phyloP scores from a whole-genome alignment of 352 stramenopile species.

The Lagenidium giganteum region DNA sequence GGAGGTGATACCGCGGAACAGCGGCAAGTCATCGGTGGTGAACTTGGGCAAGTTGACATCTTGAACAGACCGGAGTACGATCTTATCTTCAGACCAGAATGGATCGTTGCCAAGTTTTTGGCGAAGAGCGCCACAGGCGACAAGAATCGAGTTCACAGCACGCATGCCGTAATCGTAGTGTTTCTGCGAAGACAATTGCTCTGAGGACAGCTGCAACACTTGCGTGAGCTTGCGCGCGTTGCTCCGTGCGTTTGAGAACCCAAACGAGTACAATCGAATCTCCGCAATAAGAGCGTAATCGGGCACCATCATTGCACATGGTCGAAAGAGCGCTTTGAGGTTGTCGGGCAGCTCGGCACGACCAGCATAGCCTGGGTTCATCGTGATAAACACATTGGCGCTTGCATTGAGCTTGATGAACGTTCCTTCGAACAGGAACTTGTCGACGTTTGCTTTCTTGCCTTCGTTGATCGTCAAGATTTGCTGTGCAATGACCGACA shows the following conservation, averaged over 20 bases:
- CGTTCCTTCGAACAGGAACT: conserved; percentile 82
- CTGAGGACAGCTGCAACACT: conserved; percentile 90
- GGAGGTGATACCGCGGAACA: conserved; percentile 92
- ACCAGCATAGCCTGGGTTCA: conserved; percentile 89
- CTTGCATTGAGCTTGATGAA: conserved; percentile 84
- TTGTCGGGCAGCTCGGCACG: conserved; percentile 85
- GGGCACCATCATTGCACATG: conserved; percentile 86
- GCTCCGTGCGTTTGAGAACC: conserved; percentile 85
- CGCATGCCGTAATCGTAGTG: conserved; percentile 97
- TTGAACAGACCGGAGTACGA: conserved; percentile 90
- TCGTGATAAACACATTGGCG: conserved; percentile 88
- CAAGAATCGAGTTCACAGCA: conserved; percentile 93
- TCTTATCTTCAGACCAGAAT: conserved; percentile 89
- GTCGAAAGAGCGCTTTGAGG: conserved; percentile 81
- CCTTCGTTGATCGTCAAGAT: conserved; percentile 81
- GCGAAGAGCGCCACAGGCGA: conserved; percentile 88
- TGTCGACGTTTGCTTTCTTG: conserved; percentile 59
- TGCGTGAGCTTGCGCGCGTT: conserved; percentile 93
- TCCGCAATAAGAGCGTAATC: conserved; percentile 88
- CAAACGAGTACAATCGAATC: conserved; percentile 92
- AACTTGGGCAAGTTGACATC: conserved; percentile 95
- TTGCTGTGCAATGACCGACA: conserved; percentile 77
- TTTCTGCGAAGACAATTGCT: conserved; percentile 92
- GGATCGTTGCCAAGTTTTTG: conserved; percentile 87
- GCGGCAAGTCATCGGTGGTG: conserved; percentile 88